Conservation (phyloP, 208 protist species). For the Angomonas desouzai region DNA sequence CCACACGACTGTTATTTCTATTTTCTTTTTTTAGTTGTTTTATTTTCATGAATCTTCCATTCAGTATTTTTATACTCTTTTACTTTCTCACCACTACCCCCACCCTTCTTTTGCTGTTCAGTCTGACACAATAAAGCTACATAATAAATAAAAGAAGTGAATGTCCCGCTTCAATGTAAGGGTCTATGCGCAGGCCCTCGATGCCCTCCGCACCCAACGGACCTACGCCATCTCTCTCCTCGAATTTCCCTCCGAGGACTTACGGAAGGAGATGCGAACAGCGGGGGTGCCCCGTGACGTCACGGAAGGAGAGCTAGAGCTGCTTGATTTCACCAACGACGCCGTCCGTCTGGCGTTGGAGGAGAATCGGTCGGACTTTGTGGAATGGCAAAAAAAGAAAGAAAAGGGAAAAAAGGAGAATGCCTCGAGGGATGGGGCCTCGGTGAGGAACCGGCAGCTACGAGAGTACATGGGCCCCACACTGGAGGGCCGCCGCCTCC, state of each 20-base stretch:
- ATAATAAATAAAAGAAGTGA: too few relatives aligned
- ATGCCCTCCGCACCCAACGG: neutral
- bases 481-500: constrained; percentile 66
- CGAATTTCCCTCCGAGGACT: neutral
- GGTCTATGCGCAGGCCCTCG: neutral
- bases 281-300: neutral
- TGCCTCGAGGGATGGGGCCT: neutral
- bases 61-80: too few relatives aligned
- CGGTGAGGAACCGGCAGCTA: constrained; percentile 16
- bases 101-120: too few relatives aligned
- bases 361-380: neutral
- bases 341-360: neutral
- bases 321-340: constrained; percentile 1
- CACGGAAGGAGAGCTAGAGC: constrained; percentile 1
- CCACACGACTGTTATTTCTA: neutral
- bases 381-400: neutral
- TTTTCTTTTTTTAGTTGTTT: constrained; percentile 9
- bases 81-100: too few relatives aligned
- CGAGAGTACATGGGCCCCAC: constrained; percentile 40
- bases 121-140: too few relatives aligned
- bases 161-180: neutral
- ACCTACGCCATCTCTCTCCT: neutral
- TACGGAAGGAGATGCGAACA: neutral
- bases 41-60: neutral
- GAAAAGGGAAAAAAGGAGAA: too few relatives aligned